Base-by-base conservation (phyloP, 352 stramenopile genomes). In the Pythium grandisporangium region DNA sequence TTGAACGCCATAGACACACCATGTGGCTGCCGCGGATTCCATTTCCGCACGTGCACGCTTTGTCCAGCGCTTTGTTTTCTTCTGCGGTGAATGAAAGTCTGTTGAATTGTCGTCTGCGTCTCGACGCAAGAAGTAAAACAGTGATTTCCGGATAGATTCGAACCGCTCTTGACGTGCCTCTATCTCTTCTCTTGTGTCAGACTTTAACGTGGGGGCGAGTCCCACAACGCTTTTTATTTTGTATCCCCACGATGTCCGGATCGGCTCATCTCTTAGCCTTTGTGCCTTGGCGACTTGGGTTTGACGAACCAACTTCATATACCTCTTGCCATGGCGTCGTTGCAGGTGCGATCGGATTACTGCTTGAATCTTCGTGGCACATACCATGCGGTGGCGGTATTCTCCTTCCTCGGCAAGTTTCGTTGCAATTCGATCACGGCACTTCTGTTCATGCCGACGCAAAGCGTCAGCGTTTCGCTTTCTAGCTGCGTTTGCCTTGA, bases 141-240 rank as follows among this genome's bases (percentile, higher is more conserved):
- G 36, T 14, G 61, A 60, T 5, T 46, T 42, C 46, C 77, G 72
- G 37, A 88, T 70, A 11, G 30, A 49, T 1, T 69, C 53, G 17
- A 81, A 42, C 0, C 61, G 58, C 22, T 67, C 40, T 19, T 43
- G 44, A 0, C 56, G 64, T 2, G 51, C 52, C 8, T 44, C 51
- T 11, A 61, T 60, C 34, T 88, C 75, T 39, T 72, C 56, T 11
- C 52, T 49, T 1, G 75, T 88, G 48, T 86, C 75, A 0, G 72
- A 86, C 30, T 70, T 78, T 21, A 66, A 33, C 6, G 43, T 16
- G 10, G 52, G 46, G n/a, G 50, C 30, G 2, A 62, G 29, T 14
- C 53, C 57, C 4, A 65, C 40, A 3, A 58, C 47, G 24, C 41
- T 47, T 27, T 51, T 51, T 37, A 65, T 44, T 17, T 38, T 45